Percentiles rank a stretch among this genome's conserved stretches.
phyloP scores from a whole-genome alignment of 805 yeast species.

The Saturnispora hagleri region DNA sequence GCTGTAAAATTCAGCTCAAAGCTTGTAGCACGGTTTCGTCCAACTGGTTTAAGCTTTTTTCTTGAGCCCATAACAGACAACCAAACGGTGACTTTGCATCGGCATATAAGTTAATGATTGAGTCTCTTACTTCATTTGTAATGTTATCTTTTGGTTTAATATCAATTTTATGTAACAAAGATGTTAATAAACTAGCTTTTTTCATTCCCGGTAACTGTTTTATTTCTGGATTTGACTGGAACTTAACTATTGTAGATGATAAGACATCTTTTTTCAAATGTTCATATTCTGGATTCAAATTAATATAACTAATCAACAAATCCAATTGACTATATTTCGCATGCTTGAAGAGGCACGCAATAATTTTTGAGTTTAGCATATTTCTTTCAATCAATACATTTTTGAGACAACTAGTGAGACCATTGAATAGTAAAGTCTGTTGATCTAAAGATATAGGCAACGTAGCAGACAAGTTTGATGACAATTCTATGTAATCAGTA shows the following conservation, averaged over 20 bases:
- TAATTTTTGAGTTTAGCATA: constrained; percentile 7
- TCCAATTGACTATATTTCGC: constrained; percentile 13
- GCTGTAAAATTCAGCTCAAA: background rate
- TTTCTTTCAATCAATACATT: constrained; percentile 7
- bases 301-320: constrained; percentile 19
- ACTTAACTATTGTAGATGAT: background rate
- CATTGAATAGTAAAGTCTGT: constrained; percentile 19
- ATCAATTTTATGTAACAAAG: constrained; percentile 14
- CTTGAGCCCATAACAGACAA: constrained; percentile 17
- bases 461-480: constrained; percentile 11
- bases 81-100: constrained; percentile 20
- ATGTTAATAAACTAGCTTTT: constrained; percentile 16
- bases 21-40: background rate
- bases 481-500: constrained; percentile 13
- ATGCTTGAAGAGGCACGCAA: constrained; percentile 13
- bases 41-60: background rate
- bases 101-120: constrained; percentile 16
- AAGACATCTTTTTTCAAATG: background rate
- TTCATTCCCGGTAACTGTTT: constrained; percentile 1
- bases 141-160: constrained; percentile 3
- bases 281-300: constrained; percentile 10
- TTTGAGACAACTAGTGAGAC: constrained; percentile 15
- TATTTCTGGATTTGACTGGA: background rate
- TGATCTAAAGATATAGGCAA: constrained; percentile 13
- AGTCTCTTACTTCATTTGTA: constrained; percentile 10